phyloP scores from a whole-genome alignment of 768 basidiomycete species.

The Phlebiopsis gigantea region DNA sequence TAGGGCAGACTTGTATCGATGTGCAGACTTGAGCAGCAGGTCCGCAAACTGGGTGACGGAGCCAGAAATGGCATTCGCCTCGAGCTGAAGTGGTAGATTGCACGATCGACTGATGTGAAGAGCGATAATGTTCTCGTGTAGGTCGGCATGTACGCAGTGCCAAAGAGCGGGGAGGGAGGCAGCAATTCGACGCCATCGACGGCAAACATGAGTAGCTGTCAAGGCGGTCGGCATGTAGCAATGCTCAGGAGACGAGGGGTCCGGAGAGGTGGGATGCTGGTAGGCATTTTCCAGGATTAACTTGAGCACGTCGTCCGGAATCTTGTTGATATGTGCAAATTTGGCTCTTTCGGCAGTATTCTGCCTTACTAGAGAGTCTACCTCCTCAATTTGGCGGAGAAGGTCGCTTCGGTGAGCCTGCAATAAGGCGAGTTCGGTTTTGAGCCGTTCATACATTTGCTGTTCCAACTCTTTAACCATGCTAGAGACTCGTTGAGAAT shows the following conservation, averaged over 20 bases:
- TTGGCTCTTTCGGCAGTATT: background rate
- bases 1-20: too few species aligned
- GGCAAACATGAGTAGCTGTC: background rate
- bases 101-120: background rate
- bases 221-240: background rate
- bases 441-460: background rate
- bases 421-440: background rate
- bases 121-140: background rate
- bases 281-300: background rate
- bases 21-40: too few species aligned
- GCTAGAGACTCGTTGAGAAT: too few species aligned
- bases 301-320: background rate
- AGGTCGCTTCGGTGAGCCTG: background rate
- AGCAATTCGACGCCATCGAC: background rate
- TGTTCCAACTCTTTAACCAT: too few species aligned
- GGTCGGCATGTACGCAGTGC: background rate
- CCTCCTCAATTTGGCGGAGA: background rate
- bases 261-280: background rate
- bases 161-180: background rate
- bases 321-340: background rate
- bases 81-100: background rate
- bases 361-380: background rate
- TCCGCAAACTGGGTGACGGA: too few species aligned
- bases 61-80: background rate
- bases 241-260: background rate